A percentile compares a stretch with the other conserved stretches of the same genome.
phyloP scores from a whole-genome alignment of 768 basidiomycete genomes.

The Mycena chlorophos region DNA sequence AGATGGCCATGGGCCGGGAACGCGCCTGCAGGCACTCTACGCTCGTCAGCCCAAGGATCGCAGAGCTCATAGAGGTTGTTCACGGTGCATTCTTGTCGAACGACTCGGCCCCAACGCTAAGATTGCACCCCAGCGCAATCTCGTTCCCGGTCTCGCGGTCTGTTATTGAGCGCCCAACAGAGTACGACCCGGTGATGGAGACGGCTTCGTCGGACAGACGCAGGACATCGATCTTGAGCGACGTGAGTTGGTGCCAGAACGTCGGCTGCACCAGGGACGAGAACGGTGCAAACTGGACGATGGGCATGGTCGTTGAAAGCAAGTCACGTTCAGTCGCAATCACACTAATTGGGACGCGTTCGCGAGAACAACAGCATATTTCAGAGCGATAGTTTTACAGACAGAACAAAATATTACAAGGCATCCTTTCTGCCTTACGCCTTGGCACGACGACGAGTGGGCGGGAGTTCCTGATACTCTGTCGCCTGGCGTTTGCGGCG shows the following conservation, averaged over 20 bases:
- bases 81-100: constrained; percentile 51
- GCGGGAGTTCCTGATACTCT: constrained; percentile 21
- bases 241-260: constrained; percentile 91
- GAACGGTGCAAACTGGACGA: constrained; percentile 89
- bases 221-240: constrained; percentile 88
- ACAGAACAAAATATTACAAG: background rate
- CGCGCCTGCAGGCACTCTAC: constrained; percentile 49
- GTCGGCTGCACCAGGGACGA: constrained; percentile 83
- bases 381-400: background rate
- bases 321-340: constrained; percentile 1
- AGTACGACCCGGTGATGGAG: constrained; percentile 64
- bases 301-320: constrained; percentile 46
- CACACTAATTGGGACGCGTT: background rate
- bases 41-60: background rate
- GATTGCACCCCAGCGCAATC: constrained; percentile 68
- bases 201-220: constrained; percentile 75
- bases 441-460: constrained; percentile 15
- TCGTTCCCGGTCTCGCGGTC: constrained; percentile 78
- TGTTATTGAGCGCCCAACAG: constrained; percentile 65
- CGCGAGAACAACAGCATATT: too few species aligned
- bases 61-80: constrained; percentile 5
- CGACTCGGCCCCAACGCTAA: constrained; percentile 64
- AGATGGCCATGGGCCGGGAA: constrained; percentile 62
- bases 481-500: constrained; percentile 21
- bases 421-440: background rate